phyloP scores from a whole-genome alignment of 2,329 filamentous ascomycete species.

The Neobulgaria alba region DNA sequence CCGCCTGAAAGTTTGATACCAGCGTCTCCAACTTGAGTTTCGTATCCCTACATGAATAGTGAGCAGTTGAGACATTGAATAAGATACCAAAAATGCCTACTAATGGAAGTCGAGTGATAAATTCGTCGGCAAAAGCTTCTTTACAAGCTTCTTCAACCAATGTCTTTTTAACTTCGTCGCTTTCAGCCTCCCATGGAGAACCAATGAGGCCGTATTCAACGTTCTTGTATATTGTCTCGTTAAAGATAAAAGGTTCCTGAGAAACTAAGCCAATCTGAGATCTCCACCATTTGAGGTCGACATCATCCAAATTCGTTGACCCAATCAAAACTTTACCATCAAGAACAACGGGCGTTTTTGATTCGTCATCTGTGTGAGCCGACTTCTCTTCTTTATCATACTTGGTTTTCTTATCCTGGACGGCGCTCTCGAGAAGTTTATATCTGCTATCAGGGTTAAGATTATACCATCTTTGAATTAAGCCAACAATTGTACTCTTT shows the following conservation, averaged over 20 bases:
- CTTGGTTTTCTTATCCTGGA: constrained; percentile 36
- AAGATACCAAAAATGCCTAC: too few relatives aligned
- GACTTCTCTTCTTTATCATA: constrained; percentile 28
- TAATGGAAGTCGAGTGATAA: constrained; percentile 53
- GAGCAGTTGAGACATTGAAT: too few relatives aligned
- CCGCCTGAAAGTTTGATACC: constrained; percentile 74
- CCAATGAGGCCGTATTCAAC: constrained; percentile 51
- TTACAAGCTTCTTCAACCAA: constrained; percentile 56
- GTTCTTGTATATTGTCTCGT: constrained; percentile 55
- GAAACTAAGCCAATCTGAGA: constrained; percentile 57
- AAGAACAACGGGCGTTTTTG: constrained; percentile 34
- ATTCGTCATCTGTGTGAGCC: constrained; percentile 20
- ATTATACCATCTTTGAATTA: constrained; percentile 66
- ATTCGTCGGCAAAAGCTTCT: constrained; percentile 62
- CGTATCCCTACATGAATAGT: constrained; percentile 58
- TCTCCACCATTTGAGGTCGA: constrained; percentile 54
- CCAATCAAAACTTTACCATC: constrained; percentile 46
- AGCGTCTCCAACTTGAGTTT: constrained; percentile 66
- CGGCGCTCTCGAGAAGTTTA: constrained; percentile 32
- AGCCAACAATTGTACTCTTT: constrained; percentile 79
- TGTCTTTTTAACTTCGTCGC: constrained; percentile 46
- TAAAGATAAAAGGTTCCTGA: constrained; percentile 61
- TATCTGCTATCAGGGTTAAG: constrained; percentile 43
- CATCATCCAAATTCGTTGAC: constrained; percentile 43
- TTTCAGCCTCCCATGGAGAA: constrained; percentile 42